Base-by-base conservation (phyloP, 129 eudicot genomes). In the Flaveria ramosissima region DNA sequence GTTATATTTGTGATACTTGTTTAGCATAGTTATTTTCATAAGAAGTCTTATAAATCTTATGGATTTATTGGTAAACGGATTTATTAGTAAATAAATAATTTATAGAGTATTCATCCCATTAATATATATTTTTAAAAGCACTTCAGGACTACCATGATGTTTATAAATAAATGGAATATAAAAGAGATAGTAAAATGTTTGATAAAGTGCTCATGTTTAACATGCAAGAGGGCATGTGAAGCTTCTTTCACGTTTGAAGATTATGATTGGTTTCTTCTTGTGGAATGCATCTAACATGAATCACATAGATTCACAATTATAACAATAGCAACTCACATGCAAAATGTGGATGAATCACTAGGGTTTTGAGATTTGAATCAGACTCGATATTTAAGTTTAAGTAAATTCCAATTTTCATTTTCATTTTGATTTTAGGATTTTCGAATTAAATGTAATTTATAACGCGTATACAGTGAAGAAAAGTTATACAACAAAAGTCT, bases 251-350 rank as follows among this genome's bases (percentile, higher is more conserved):
- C 56, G 23, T 57, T 73, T 53, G 39, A 51, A 6, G 50, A 27
- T 23, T 51, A 53, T 74, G 43, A 66, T 64, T 51, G 4, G 50
- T 47, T 68, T 56, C 50, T 30, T 57, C 81, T 21, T 77, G 70
- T 11, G 61, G 75, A 55, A 68, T 52, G 75, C 68, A 77, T 16
- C 68, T 50, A 45, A 68, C 45, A 41, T 32, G 60, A 42, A 11
- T 45, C 62, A 57, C 41, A 23, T 69, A 69, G 27, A 78, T 57
- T 12, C 36, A 68, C 30, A 55, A 55, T 52, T 42, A 26, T 30
- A 70, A 19, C 16, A 73, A 20, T 39, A 73, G 70, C 70, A 78
- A 69, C 19, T 78, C 76, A 78, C 82, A 78, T 78, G 82, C 71
- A 69, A 47, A 78, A 69, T 60, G 71, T 57, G 76, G 45, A 6